A percentile compares a stretch with the other conserved stretches of the same genome.
Conservation (phyloP, 2,329 filamentous ascomycete species). For the Neoarthrinium moseri region DNA sequence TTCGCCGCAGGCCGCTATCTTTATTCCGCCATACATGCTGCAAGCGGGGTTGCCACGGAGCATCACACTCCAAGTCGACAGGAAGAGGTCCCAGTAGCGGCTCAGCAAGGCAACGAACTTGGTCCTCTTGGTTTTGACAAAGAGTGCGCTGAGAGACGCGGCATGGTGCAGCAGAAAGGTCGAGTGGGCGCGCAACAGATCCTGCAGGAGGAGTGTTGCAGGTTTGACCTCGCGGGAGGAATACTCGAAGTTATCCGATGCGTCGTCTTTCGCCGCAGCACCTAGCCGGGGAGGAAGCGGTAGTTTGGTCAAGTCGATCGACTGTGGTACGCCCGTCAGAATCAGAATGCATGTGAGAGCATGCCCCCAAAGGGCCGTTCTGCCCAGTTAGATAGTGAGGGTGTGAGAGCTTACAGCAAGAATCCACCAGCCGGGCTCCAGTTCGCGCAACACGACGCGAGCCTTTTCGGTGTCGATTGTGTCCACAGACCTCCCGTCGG, state of each 20-base stretch:
- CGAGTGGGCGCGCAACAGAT: constrained; percentile 78
- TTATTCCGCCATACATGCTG: constrained; percentile 78
- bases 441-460: constrained; percentile 78
- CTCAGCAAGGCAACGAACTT: constrained; percentile 73
- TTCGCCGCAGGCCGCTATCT: constrained; percentile 86
- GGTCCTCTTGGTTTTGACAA: constrained; percentile 59
- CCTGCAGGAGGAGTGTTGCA: constrained; percentile 71
- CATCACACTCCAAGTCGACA: constrained; percentile 81
- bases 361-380: too few species aligned
- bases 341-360: too few species aligned
- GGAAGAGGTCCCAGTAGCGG: constrained; percentile 74
- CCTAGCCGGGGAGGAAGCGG: constrained; percentile 58
- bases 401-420: constrained; percentile 68
- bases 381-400: too few species aligned
- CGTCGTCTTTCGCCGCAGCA: constrained; percentile 36
- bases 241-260: constrained; percentile 64
- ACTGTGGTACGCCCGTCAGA: constrained; percentile 43
- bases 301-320: constrained; percentile 75
- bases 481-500: constrained; percentile 72
- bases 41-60: constrained; percentile 85
- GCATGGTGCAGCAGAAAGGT: constrained; percentile 88
- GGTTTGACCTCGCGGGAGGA: constrained; percentile 90
- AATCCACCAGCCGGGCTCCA: constrained; percentile 95
- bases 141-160: constrained; percentile 68
- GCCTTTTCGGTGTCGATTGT: constrained; percentile 89